Base-by-base conservation (phyloP, 805 yeast species). In the Brettanomyces sp. region DNA sequence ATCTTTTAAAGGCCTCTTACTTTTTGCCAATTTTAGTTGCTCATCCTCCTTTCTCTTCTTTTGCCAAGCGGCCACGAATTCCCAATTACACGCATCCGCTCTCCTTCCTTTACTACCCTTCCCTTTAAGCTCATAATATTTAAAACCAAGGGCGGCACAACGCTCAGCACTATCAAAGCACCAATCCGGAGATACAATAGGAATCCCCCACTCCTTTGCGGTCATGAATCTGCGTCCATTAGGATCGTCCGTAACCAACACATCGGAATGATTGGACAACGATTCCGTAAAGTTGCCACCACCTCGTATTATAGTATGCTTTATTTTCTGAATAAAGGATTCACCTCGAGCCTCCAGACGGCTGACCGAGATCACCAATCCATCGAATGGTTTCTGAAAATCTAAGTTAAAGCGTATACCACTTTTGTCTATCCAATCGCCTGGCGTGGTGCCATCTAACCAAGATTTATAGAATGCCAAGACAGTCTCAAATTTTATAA, bases 161-260 rank as follows among this genome's bases (percentile, higher is more conserved):
- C 81, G 63, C 38, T 66, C 61, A 6, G 69, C 50, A 35, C 74
- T 66, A 55, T 77, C 79, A 43, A 62, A 64, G 22, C 77, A 63
- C 76, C 77, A 76, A 24, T 71, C 62, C 0, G 81, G 80, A 49
- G 74, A 73, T n/a, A 77, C 73, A 12, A 72, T 72, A 1, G 78
- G 75, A n/a, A 73, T 66, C 5, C 64, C 63, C 81, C 81, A 76
- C 54, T 75, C 74, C 8, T 66, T 44, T 2, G 80, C 80, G 51
- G 74, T 76, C 5, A 59, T 61, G 54, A 71, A 80, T 44, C 85
- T 56, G 45, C 67, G 71, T 0, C 87, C 87, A 14, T 64, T 61
- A n/a, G 62, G 64, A 32, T 68, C 73, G 35, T 77, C 72, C 13
- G 80, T 70, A 3, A 81, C 66, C 18, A 81, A 60, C 38, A 75